Conservation (phyloP, 257 asterid genomes). For the Solanum sitiens region DNA sequence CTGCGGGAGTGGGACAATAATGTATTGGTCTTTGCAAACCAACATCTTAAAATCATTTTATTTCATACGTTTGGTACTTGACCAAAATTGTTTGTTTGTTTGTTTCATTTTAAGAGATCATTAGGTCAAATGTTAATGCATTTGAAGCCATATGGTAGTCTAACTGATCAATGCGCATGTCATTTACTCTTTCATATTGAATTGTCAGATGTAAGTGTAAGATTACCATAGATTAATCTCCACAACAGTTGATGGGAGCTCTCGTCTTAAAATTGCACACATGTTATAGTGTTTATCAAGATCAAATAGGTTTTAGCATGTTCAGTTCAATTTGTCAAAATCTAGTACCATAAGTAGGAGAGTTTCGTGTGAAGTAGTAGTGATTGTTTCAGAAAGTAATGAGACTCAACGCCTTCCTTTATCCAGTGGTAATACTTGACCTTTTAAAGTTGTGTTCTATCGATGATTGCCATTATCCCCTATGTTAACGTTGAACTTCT, state of each 20-base stretch:
- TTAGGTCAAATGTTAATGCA: background rate
- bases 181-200: background rate
- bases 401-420: background rate
- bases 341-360: background rate
- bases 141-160: background rate
- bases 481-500: background rate
- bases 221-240: background rate
- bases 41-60: background rate
- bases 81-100: background rate
- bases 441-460: background rate
- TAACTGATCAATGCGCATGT: background rate
- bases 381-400: background rate
- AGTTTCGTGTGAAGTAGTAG: background rate
- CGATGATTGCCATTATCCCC: background rate
- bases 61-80: background rate
- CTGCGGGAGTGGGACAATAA: background rate
- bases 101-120: background rate
- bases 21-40: background rate
- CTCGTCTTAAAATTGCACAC: background rate
- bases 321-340: background rate
- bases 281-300: background rate
- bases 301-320: background rate
- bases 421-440: background rate
- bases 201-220: background rate
- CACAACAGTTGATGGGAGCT: background rate